These are phyloP conservation scores for Madurella mycetomatis DNA, from an alignment of 2,329 filamentous ascomycete genomes.

Conservation along the genomic window DNA sequence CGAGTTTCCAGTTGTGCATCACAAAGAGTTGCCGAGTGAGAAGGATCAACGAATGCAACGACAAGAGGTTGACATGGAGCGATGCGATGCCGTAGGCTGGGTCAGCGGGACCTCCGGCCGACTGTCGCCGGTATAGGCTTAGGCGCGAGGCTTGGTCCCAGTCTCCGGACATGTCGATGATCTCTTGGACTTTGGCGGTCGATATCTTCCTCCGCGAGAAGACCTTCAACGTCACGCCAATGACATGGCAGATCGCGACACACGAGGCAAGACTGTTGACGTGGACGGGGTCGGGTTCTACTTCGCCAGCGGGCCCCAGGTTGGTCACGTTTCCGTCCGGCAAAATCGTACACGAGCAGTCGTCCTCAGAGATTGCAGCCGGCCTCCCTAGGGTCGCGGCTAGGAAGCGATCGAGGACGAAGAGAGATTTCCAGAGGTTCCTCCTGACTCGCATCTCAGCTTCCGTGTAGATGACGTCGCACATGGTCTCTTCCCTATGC, in stretches of 20 bases:
- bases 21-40: slow-evolving; percentile 62
- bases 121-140: slow-evolving; percentile 47
- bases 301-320: slow-evolving; percentile 10
- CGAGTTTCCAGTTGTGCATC: slow-evolving; percentile 46
- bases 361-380: slow-evolving; percentile 56
- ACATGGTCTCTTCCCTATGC: slow-evolving; percentile 56
- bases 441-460: slow-evolving; percentile 46
- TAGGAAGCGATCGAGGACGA: slow-evolving; percentile 60
- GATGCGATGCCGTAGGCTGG: slow-evolving; percentile 53
- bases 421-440: slow-evolving; percentile 61
- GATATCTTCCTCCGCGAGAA: slow-evolving; percentile 59
- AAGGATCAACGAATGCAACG: slow-evolving; percentile 59
- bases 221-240: slow-evolving; percentile 55
- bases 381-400: slow-evolving; percentile 60
- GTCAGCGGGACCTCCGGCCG: slow-evolving; percentile 36
- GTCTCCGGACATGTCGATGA: slow-evolving; percentile 48
- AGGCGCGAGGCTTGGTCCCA: slow-evolving; percentile 48
- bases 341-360: slow-evolving; percentile 46
- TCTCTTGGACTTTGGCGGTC: slow-evolving; percentile 52
- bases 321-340: slow-evolving; percentile 38
- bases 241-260: slow-evolving; percentile 53
- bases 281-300: slow-evolving; percentile 20
- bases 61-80: slow-evolving; percentile 58
- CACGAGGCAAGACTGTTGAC: slow-evolving; percentile 47
- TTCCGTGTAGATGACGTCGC: slow-evolving; percentile 41